phyloP scores from a whole-genome alignment of 495 filamentous ascomycete species.

The Podospora bellae-mahoneyi region DNA sequence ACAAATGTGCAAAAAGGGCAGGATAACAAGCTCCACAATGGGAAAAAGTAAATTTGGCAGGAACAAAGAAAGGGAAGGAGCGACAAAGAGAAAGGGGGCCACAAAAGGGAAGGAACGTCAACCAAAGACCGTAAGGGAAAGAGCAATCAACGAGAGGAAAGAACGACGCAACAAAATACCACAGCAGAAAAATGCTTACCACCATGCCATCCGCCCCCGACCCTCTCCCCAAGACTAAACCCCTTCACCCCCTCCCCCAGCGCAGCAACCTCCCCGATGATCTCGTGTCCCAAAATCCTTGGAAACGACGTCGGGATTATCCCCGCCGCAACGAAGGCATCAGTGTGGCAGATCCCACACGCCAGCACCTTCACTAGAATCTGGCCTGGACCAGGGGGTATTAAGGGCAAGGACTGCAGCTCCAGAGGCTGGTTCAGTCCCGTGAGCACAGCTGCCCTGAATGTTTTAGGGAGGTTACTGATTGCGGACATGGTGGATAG shows the following conservation, averaged over 20 bases:
- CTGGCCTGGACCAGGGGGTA: not conserved
- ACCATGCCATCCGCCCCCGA: conserved; percentile 57
- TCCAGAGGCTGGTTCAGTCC: conserved; percentile 35
- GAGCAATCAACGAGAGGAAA: too few species aligned
- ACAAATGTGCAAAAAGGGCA: not conserved
- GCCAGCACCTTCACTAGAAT: not conserved
- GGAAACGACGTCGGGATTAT: conserved; percentile 46
- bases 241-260: conserved; percentile 42
- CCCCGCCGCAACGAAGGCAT: conserved; percentile 34
- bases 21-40: too few species aligned
- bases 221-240: conserved; percentile 48
- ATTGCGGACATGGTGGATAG: not conserved
- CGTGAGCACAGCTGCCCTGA: conserved; percentile 47
- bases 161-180: not conserved
- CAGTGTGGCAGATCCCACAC: not conserved
- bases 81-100: not conserved
- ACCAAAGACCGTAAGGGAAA: not conserved
- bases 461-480: conserved; percentile 45
- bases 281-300: conserved; percentile 54
- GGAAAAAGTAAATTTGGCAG: not conserved
- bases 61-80: not conserved
- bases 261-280: conserved; percentile 52
- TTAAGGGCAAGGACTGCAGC: conserved; percentile 18
- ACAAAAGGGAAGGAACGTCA: not conserved
- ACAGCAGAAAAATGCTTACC: conserved; percentile 32